Conservation (phyloP, 148 eudicot species). For the Rhododendron ferrugineum region DNA sequence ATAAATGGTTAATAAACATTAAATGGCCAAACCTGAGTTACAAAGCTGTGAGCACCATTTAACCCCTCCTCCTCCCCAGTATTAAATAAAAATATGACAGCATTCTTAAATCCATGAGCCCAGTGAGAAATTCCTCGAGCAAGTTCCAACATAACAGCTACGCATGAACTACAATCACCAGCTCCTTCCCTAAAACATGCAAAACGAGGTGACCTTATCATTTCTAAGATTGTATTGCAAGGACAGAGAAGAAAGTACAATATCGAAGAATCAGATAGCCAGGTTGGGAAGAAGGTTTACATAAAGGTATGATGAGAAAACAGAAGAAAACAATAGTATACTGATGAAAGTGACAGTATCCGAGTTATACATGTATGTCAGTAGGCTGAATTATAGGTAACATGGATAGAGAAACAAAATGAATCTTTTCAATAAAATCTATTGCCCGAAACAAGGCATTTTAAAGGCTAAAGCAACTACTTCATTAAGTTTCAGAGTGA, state of each 20-base stretch:
- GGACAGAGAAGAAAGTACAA: neutral
- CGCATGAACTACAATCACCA: constrained; percentile 97
- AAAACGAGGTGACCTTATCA: neutral
- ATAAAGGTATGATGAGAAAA: neutral
- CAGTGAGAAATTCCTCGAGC: constrained; percentile 90
- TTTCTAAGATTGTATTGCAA: neutral
- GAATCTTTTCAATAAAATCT: neutral
- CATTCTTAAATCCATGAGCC: constrained; percentile 90
- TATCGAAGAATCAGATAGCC: neutral
- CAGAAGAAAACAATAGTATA: neutral
- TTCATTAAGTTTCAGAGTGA: neutral
- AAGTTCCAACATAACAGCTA: constrained; percentile 94
- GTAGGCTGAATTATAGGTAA: neutral
- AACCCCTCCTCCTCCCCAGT: constrained; percentile 98
- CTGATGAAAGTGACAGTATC: neutral
- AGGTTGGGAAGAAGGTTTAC: neutral
- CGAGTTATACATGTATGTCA: neutral
- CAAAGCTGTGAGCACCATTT: constrained; percentile 96
- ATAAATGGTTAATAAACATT: neutral
- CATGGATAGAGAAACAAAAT: neutral
- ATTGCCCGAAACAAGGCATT: neutral
- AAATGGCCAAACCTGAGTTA: constrained; percentile 64
- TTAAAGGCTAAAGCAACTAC: neutral
- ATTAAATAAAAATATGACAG: constrained; percentile 84
- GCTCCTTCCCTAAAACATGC: constrained; percentile 77